Percentiles rank a stretch among this genome's conserved stretches.
Conservation (phyloP, 129 eudicot species). For the Flaveria brownii region DNA sequence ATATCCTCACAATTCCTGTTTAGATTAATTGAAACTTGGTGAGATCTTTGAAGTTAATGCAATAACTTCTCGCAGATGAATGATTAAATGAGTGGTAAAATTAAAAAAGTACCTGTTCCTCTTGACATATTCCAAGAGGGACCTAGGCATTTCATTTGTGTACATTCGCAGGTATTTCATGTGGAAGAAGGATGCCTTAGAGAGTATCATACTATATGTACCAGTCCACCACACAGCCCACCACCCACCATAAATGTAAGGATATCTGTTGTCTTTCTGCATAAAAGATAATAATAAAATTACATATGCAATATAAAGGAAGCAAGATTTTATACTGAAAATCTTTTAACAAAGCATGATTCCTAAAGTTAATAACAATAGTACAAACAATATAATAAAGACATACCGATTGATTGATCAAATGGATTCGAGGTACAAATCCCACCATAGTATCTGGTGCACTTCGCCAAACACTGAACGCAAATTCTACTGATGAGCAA, state of each 20-base stretch:
- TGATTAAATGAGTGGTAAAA: not conserved
- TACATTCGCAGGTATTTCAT: slow-evolving; percentile 69
- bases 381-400: slow-evolving; percentile 6
- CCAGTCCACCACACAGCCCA: slow-evolving; percentile 95
- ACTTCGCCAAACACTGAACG: slow-evolving; percentile 74
- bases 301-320: not conserved
- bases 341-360: slow-evolving; percentile 9
- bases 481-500: slow-evolving; percentile 76
- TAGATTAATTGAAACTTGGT: slow-evolving; percentile 21
- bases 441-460: slow-evolving; percentile 94
- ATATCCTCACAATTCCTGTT: slow-evolving; percentile 84
- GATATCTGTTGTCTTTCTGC: slow-evolving; percentile 51
- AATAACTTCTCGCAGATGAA: slow-evolving; percentile 4
- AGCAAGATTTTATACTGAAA: slow-evolving; percentile 1
- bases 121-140: slow-evolving; percentile 68
- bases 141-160: slow-evolving; percentile 70
- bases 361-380: not conserved
- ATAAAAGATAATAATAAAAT: not conserved
- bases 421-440: slow-evolving; percentile 78
- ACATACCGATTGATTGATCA: slow-evolving; percentile 65
- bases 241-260: slow-evolving; percentile 73
- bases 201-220: slow-evolving; percentile 81
- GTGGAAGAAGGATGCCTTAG: slow-evolving; percentile 86
- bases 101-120: slow-evolving; percentile 57
- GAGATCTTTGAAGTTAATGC: slow-evolving; percentile 1